Evolutionary conservation across 164 flowering plant species (phyloP), one percentile per base, ranked within the genome.

Genomic region (Malania oleifera): DNA sequence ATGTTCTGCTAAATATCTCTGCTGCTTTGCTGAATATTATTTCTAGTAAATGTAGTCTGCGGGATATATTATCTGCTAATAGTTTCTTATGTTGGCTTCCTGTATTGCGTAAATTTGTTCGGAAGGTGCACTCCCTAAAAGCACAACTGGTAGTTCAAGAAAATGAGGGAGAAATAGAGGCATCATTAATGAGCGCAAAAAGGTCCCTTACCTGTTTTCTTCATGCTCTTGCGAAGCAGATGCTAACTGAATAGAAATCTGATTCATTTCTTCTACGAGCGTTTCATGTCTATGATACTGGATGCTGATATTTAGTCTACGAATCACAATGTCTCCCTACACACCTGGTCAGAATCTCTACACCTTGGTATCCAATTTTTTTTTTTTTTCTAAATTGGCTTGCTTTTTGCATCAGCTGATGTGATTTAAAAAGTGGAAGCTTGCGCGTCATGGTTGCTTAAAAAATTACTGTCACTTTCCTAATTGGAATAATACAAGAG

Each of bases 71-170:
- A n/a, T n/a, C n/a, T n/a, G n/a, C n/a, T n/a, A n/a, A n/a, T n/a
- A n/a, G n/a, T n/a, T n/a, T n/a, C n/a, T n/a, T n/a, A 19, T 34
- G 22, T 43, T 31, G 23, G 6, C 31, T 18, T 41, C 20, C 37
- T 27, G 87, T 82, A 56, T 46, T 84, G 56, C 77, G 89, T 10
- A 80, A 72, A 69, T 86, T 86, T 59, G 87, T 89, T 2, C 75
- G 86, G 34, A 76, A 63, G 71, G 85, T 85, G 25, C 89, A 81
- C 10, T 61, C 73, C 26, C 18, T 72, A 22, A 76, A 77, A 68
- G 81, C 71, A 15, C 52, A 18, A 10, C 61, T 57, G 56, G 59
- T 35, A 14, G 62, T 19, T 49, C 79, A 73, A 35, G 83, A 76
- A 52, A 68, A 70, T n/a, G 62, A 43, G 44, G 68, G 53, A 51